Evolutionary conservation across 768 basidiomycete species (phyloP).

Genomic region (Exsudoporus frostii): DNA sequence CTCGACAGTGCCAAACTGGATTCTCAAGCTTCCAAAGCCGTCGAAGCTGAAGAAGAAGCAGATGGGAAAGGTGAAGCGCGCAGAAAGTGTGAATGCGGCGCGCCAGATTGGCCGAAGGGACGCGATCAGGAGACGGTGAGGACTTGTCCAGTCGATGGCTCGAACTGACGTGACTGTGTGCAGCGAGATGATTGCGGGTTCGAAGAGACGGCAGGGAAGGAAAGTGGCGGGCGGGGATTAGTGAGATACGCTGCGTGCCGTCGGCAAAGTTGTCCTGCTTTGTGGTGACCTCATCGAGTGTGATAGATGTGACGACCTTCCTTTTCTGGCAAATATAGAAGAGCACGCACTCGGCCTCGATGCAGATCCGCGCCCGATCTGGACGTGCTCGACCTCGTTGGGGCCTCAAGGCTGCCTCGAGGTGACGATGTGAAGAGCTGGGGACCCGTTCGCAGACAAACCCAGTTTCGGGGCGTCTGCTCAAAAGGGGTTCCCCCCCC

Average conservation of each 20-base stretch:
- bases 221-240: not conserved
- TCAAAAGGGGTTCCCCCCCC: slow-evolving; percentile 28
- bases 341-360: slow-evolving; percentile 9
- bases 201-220: slow-evolving; percentile 62
- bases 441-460: slow-evolving; percentile 15
- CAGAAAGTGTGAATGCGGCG: slow-evolving; percentile 70
- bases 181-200: slow-evolving; percentile 78
- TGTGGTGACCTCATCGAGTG: not conserved
- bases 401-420: slow-evolving; percentile 37
- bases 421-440: slow-evolving; percentile 38
- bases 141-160: not conserved
- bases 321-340: not conserved
- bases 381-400: slow-evolving; percentile 22
- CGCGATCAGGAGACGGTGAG: slow-evolving; percentile 70
- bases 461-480: slow-evolving; percentile 18
- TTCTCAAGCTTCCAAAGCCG: slow-evolving; percentile 89
- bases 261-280: slow-evolving; percentile 10
- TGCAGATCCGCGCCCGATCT: slow-evolving; percentile 31
- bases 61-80: slow-evolving; percentile 82
- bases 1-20: slow-evolving; percentile 91
- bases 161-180: not conserved
- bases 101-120: slow-evolving; percentile 65
- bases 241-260: not conserved
- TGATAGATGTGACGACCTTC: slow-evolving; percentile 13
- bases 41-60: slow-evolving; percentile 81